Conservation (phyloP, 345 rosid genomes). For the Linum usitatissimum region DNA sequence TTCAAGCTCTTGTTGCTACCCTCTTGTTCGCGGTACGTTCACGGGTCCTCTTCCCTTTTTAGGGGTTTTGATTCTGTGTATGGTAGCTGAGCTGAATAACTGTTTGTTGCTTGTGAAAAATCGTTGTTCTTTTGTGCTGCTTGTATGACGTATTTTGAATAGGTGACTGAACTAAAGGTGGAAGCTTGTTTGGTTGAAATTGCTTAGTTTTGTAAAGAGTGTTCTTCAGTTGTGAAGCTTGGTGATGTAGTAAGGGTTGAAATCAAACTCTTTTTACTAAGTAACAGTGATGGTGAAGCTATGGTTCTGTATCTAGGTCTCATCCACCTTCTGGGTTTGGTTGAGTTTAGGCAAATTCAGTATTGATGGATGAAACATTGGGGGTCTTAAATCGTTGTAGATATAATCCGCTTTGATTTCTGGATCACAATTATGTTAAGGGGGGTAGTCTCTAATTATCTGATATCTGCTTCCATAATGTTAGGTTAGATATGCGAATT, state of each 20-base stretch:
- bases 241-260: not conserved
- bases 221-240: not conserved
- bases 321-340: not conserved
- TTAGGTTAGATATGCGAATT: too few relatives aligned
- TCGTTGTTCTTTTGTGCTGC: not conserved
- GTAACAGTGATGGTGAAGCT: not conserved
- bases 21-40: slow-evolving; percentile 50
- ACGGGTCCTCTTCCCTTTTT: not conserved
- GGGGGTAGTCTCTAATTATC: not conserved
- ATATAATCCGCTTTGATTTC: not conserved
- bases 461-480: not conserved
- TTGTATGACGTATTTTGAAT: too few relatives aligned
- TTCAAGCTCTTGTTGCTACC: slow-evolving; percentile 73
- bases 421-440: not conserved
- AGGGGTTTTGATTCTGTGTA: too few relatives aligned
- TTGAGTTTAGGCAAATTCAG: not conserved
- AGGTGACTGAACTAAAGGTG: not conserved
- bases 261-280: not conserved
- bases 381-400: not conserved
- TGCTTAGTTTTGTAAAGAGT: not conserved
- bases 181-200: not conserved
- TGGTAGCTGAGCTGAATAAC: not conserved
- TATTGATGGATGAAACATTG: not conserved
- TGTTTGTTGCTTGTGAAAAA: not conserved
- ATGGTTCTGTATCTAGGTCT: not conserved